phyloP scores from a whole-genome alignment of 208 protist genomes.

The Tritrichomonas foetus region DNA sequence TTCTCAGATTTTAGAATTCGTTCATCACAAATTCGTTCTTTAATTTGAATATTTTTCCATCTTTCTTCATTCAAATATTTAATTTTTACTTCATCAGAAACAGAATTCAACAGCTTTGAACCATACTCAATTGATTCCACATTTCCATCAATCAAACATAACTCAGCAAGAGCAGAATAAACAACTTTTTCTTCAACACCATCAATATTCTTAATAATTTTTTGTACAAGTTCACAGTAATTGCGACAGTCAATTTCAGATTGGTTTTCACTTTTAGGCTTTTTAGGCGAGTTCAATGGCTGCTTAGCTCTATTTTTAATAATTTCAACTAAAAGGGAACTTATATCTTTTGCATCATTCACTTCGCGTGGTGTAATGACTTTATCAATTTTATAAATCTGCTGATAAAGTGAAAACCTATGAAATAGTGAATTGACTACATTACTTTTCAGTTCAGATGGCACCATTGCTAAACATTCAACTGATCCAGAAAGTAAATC shows the following conservation, averaged over 20 bases:
- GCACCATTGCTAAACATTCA: not conserved
- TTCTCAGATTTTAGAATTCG: not conserved
- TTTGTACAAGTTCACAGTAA: no score
- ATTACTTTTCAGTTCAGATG: not conserved
- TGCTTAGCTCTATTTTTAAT: not conserved
- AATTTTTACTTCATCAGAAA: not conserved
- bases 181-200: not conserved
- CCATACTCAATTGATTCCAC: not conserved
- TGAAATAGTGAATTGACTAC: not conserved
- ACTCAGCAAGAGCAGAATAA: not conserved
- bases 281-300: no score
- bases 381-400: not conserved
- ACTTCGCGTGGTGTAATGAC: not conserved
- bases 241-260: no score
- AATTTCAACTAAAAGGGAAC: not conserved
- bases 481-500: not conserved
- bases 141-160: not conserved
- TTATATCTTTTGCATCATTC: not conserved
- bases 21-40: not conserved
- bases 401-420: not conserved
- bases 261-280: no score
- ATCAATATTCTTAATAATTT: not conserved
- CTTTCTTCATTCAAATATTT: not conserved
- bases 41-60: not conserved
- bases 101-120: not conserved